Evolutionary conservation across 768 basidiomycete species (phyloP).

Genomic region (Pleurotus platypus): DNA sequence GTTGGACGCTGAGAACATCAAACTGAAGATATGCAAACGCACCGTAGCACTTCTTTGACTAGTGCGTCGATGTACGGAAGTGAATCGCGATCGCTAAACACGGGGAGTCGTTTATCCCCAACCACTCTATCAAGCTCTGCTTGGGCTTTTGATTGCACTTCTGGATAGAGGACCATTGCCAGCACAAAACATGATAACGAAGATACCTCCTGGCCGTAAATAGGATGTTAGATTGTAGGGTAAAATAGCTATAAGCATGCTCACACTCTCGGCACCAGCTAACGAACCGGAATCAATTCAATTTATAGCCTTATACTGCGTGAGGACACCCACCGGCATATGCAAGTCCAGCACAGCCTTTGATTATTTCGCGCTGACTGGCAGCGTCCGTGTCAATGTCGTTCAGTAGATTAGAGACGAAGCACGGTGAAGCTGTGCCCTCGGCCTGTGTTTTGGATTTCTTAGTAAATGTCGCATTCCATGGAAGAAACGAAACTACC

Average conservation of each 20-base stretch:
- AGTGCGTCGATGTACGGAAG: slow-evolving; percentile 28
- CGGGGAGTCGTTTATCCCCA: slow-evolving; percentile 26
- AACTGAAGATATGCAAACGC: background rate
- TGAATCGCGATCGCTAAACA: slow-evolving; percentile 19
- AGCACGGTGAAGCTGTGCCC: slow-evolving; percentile 14
- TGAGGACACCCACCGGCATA: slow-evolving; percentile 6
- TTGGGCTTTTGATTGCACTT: slow-evolving; percentile 24
- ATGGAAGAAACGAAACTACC: slow-evolving; percentile 12
- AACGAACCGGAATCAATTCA: background rate
- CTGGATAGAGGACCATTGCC: slow-evolving; percentile 21
- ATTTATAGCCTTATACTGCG: background rate
- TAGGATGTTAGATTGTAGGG: background rate
- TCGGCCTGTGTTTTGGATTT: background rate
- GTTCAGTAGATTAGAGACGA: slow-evolving; percentile 12
- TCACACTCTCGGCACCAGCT: slow-evolving; percentile 16
- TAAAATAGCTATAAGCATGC: background rate
- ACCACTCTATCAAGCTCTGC: slow-evolving; percentile 27
- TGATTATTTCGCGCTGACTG: slow-evolving; percentile 6
- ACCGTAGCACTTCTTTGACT: slow-evolving; percentile 23
- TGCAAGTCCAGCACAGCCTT: slow-evolving; percentile 5
- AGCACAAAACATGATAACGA: slow-evolving; percentile 19
- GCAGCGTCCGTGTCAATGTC: background rate
- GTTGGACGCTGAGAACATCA: background rate
- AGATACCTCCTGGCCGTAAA: slow-evolving; percentile 17
- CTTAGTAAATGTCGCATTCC: background rate